Evolutionary conservation across 768 basidiomycete genomes (phyloP).

Genomic region (Trametes gibbosa): DNA sequence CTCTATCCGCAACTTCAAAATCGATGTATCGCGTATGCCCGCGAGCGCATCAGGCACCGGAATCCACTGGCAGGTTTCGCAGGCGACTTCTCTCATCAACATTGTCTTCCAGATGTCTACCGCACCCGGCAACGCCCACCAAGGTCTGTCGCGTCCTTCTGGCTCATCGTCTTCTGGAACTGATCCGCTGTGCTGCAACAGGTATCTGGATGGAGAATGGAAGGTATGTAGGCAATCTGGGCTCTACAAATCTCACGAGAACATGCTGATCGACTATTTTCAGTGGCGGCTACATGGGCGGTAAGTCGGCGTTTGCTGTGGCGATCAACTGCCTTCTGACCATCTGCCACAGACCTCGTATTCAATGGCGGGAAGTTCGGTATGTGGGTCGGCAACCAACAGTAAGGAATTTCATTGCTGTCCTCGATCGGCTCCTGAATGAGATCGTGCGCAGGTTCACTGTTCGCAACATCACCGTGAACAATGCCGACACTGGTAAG

Average conservation of each 20-base stretch:
- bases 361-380: constrained; percentile 43
- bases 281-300: constrained; percentile 52
- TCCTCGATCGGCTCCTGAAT: neutral
- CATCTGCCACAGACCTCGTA: constrained; percentile 34
- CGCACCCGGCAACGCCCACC: constrained; percentile 57
- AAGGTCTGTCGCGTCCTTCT: constrained; percentile 41
- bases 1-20: constrained; percentile 71
- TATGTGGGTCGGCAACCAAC: constrained; percentile 67
- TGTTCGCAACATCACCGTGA: constrained; percentile 58
- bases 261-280: neutral
- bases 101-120: constrained; percentile 71
- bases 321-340: neutral
- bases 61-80: constrained; percentile 82
- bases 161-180: neutral
- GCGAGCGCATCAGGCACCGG: constrained; percentile 52
- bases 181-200: constrained; percentile 1
- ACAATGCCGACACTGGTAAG: constrained; percentile 44
- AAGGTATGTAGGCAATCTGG: constrained; percentile 22
- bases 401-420: constrained; percentile 38
- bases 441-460: constrained; percentile 44
- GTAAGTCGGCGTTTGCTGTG: constrained; percentile 36
- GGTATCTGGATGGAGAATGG: constrained; percentile 81
- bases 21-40: constrained; percentile 60
- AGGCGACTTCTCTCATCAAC: constrained; percentile 72
- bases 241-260: neutral